Base-by-base conservation (phyloP, 2,329 filamentous ascomycete species). In the Xylaria sp. region DNA sequence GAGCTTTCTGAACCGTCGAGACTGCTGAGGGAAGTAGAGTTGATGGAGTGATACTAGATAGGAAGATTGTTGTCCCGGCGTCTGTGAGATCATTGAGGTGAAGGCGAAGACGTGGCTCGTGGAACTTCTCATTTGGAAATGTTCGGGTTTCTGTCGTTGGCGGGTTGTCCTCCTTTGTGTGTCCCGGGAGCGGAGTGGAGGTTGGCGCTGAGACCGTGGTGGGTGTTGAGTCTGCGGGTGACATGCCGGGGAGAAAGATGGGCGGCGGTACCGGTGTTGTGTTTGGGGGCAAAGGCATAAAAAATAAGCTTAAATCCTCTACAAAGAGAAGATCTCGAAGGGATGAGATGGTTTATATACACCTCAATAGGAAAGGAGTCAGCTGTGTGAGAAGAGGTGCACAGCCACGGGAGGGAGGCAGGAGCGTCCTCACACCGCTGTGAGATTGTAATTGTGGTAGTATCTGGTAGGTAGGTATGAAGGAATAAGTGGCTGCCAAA, bases 31-130 rank as follows among this genome's bases (percentile, higher is more conserved):
- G 78, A 45, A 97, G 80, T 54, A 89, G 84, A 17, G 81, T 78
- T 38, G 86, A 78, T 57, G 89, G 83, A 72, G 91, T 84, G 66
- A 92, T 79, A 40, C 87, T 79, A 54, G 78, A 76, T 61, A 96
- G 85, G 77, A 97, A 96, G 65, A 86, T 78, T 33, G 79, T 74
- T 4, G 89, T 79, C 59, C 90, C 92, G 1, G 84, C 76, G 76
- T 88, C 84, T 56, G 74, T 72, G 61, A 89, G 78, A 70, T 89
- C 85, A 51, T 83, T 82, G 67, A 88, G 76, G 71, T 87, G 82
- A 51, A 89, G 80, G 17, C 86, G 84, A 51, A 90, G 80, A 69
- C 83, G 86, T 40, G 86, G 86, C 43, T 82, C 73, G 3, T 76
- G 66, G 69, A 84, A 83, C 45, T 64, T 57, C 28, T 45, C 60